Evolutionary conservation across 2,329 filamentous ascomycete species (phyloP), one percentile per base, ranked within the genome.

Genomic region (Camptophora hylomeconis): DNA sequence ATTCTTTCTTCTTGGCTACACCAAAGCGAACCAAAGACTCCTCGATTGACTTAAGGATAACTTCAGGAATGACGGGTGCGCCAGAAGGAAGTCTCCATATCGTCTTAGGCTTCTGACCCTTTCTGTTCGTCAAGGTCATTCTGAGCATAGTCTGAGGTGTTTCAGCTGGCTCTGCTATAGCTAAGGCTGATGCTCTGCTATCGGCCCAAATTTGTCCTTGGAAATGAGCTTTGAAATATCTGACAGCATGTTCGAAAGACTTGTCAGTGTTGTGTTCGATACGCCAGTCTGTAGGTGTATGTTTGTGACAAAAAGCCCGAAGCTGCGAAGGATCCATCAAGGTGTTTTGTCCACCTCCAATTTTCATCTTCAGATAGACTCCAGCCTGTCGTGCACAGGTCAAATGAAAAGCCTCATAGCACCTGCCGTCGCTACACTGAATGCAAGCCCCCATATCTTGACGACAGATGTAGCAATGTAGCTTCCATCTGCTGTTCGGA

Each of bases 371-470:
- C 40, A 98, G 63, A 49, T 82, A 95, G 1, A 98, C 66, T 38
- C 77, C 76, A 26, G 86, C 84, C 45, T 81, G 74, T 31, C 89
- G 73, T 14, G 89, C 89, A 52, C 89, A 98, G 4, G 89, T 95
- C 31, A 94, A 84, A 55, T 98, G 89, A 52, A 98, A 98, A 6
- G 89, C 89, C 48, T 87, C 78, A 49, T 92, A 98, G 54, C 89
- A 98, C 37, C 79, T 82, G 56, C 94, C 95, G 60, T 95, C 94
- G 36, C 86, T 83, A 54, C 89, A 98, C 54, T 98, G 89, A 36
- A 98, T 94, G 54, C 87, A 95, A 21, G 89, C 87, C 13, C 89
- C 89, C 89, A 98, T 98, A 45, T 77, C 80, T 56, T 98, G 89
- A 41, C 84, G 79, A 58, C 89, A 98, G 33, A 98, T 92, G 53